A percentile compares a stretch with the other conserved stretches of the same genome.
Evolutionary conservation across 495 filamentous ascomycete genomes (phyloP).

Genomic region (Alectoria sarmentosa): DNA sequence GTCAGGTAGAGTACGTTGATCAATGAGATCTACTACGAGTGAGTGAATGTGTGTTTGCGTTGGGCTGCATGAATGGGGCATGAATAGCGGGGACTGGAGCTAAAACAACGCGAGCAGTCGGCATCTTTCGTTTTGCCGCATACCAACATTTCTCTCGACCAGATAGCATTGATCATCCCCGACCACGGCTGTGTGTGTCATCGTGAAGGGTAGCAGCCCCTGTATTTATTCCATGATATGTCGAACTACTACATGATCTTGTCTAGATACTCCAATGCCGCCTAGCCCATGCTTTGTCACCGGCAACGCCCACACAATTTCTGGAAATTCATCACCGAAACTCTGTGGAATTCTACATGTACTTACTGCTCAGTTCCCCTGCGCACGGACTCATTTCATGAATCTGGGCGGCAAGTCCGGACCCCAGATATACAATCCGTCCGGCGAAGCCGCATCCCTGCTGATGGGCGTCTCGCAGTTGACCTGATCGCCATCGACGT

Average conservation of each 20-base stretch:
- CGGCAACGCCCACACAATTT: neutral
- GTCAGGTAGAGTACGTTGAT: neutral
- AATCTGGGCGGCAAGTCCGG: constrained; percentile 28
- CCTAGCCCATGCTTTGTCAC: neutral
- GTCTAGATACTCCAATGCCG: neutral
- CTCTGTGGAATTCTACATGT: neutral
- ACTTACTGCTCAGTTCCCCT: neutral
- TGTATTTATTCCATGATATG: neutral
- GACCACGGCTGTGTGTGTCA: neutral
- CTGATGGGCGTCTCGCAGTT: constrained; percentile 49
- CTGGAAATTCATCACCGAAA: neutral
- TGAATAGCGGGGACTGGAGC: neutral
- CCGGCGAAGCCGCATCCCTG: constrained; percentile 26
- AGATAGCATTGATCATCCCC: neutral
- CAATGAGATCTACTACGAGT: constrained; percentile 4
- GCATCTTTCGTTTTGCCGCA: neutral
- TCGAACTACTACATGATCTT: neutral
- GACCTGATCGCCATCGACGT: constrained; percentile 64
- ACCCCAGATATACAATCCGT: constrained; percentile 32
- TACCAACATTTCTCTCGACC: neutral
- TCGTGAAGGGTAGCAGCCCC: neutral
- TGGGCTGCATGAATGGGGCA: neutral
- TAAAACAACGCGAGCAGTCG: neutral
- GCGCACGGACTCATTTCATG: neutral
- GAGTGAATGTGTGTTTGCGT: neutral